These are phyloP conservation scores for Cinnamomum chago DNA, from an alignment of 164 flowering plant species.

Conservation along the genomic window DNA sequence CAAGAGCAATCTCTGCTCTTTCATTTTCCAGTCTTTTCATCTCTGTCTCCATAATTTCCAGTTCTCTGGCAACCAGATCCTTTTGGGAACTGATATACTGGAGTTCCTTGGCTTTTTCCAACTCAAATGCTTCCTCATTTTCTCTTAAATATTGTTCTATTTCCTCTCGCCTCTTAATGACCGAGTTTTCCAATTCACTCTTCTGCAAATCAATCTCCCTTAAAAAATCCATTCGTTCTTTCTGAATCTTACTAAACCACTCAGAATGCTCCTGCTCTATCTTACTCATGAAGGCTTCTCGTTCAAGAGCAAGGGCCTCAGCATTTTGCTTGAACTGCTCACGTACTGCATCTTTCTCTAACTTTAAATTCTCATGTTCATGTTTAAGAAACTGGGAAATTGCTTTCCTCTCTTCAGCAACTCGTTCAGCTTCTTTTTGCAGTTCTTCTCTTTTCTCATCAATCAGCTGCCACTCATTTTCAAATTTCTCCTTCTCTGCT, in stretches of 20 bases:
- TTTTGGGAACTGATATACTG: slow-evolving; percentile 47
- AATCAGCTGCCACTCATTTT: slow-evolving; percentile 81
- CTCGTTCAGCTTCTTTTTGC: slow-evolving; percentile 50
- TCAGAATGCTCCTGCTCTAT: slow-evolving; percentile 69
- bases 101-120: slow-evolving; percentile 61
- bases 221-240: slow-evolving; percentile 64
- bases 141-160: slow-evolving; percentile 61
- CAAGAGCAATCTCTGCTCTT: slow-evolving; percentile 59
- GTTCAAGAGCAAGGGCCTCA: slow-evolving; percentile 61
- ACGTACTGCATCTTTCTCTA: slow-evolving; percentile 58
- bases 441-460: slow-evolving; percentile 86
- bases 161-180: slow-evolving; percentile 71
- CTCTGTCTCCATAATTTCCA: slow-evolving; percentile 57
- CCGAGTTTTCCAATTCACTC: slow-evolving; percentile 59
- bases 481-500: slow-evolving; percentile 83
- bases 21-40: slow-evolving; percentile 69
- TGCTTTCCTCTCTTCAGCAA: slow-evolving; percentile 53
- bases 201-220: slow-evolving; percentile 69
- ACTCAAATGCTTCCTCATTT: slow-evolving; percentile 64
- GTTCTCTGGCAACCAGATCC: slow-evolving; percentile 57
- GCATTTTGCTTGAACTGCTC: slow-evolving; percentile 56
- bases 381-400: slow-evolving; percentile 61
- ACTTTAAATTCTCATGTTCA: slow-evolving; percentile 66
- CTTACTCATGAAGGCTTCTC: slow-evolving; percentile 59
- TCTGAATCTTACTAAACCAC: slow-evolving; percentile 75